Conservation (phyloP, 352 stramenopile species). For the Achlya hypogyna region DNA sequence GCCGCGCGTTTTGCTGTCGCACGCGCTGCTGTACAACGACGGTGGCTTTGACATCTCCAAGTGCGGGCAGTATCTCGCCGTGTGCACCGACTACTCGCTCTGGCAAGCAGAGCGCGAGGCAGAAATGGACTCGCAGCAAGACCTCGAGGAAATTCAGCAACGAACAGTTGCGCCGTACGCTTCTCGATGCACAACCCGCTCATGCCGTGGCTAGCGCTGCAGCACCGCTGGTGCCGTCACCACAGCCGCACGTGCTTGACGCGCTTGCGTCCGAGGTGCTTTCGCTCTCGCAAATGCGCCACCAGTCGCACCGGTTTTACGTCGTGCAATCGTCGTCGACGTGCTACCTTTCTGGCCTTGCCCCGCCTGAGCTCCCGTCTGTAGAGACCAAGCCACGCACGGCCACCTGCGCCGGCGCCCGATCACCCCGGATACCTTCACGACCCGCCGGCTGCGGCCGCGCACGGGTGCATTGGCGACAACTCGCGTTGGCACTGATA, state of each 20-base stretch:
- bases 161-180: background rate
- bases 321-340: background rate
- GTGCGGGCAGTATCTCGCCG: slow-evolving; percentile 90
- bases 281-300: background rate
- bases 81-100: slow-evolving; percentile 91
- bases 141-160: slow-evolving; percentile 59
- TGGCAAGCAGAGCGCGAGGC: slow-evolving; percentile 82
- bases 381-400: background rate
- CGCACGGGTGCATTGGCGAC: background rate
- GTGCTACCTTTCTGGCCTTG: background rate
- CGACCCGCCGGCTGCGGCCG: background rate
- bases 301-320: slow-evolving; percentile 7
- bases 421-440: background rate
- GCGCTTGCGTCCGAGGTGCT: background rate
- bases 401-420: background rate
- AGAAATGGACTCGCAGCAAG: slow-evolving; percentile 53
- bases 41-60: slow-evolving; percentile 95
- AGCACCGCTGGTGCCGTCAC: background rate
- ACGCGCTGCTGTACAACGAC: slow-evolving; percentile 96
- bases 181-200: too few species aligned
- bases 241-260: background rate
- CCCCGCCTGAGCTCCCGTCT: background rate
- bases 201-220: too few species aligned
- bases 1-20: slow-evolving; percentile 65
- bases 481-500: background rate